phyloP scores from a whole-genome alignment of 176 grass and related monocot species.

The Oryza brachyantha region DNA sequence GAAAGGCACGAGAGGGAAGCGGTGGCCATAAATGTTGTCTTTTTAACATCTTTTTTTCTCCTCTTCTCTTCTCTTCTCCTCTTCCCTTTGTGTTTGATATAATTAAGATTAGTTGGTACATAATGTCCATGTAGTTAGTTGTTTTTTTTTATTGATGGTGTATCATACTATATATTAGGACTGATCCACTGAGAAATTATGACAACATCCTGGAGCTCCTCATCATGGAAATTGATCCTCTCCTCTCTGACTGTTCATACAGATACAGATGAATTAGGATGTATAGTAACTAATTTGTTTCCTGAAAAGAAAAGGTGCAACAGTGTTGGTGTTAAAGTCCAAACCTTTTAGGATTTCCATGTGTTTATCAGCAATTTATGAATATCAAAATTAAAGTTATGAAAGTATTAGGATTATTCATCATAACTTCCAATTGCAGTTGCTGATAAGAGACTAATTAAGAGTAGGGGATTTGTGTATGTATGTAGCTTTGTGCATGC shows the following conservation, averaged over 20 bases:
- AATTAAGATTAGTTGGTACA: background rate
- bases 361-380: background rate
- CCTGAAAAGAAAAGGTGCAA: background rate
- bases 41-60: background rate
- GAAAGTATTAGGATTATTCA: background rate
- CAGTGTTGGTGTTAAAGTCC: background rate
- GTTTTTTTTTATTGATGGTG: background rate
- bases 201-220: background rate
- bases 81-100: background rate
- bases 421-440: background rate
- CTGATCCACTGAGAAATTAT: background rate
- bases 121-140: background rate
- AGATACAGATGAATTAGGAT: background rate
- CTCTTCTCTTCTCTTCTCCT: no score
- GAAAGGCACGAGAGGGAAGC: conserved; percentile 18
- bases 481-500: background rate
- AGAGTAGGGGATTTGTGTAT: no score
- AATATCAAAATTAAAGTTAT: background rate
- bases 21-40: conserved; percentile 15
- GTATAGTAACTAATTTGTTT: background rate
- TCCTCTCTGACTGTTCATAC: background rate
- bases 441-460: no score
- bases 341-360: background rate
- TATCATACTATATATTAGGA: background rate
- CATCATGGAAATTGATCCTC: background rate